Base-by-base conservation (phyloP, 345 rosid species). In the Isatis tinctoria region DNA sequence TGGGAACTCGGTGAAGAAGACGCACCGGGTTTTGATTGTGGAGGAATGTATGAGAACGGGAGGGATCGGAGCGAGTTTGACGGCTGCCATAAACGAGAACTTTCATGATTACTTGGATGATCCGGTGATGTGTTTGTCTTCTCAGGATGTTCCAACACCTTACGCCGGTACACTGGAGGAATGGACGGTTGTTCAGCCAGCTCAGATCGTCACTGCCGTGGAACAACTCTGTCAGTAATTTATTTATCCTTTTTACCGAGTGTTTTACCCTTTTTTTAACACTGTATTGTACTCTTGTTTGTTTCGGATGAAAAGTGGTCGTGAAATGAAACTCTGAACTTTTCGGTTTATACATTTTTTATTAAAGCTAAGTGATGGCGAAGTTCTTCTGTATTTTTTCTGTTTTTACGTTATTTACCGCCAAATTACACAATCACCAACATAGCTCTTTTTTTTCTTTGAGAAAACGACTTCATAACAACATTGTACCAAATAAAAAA, bases 11-110 rank as follows among this genome's bases (percentile, higher is more conserved):
- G 87, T 93, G 76, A 93, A 93, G 87, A 93, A 93, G 80, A 93
- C 98, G 0, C 96, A 89, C 57, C 79, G 91, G 1, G 97, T 91
- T n/a, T 74, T 93, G 80, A 91, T 89, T 3, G 98, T 93, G 65
- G 97, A 91, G 79, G 94, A 93, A 77, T 88, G 96, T 87, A 91
- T 91, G 97, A 82, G 97, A 78, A 91, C 95, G 0, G 97, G 97
- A 1, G 96, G 98, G 45, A 89, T 94, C 10, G 93, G 98, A 47
- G 96, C 98, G 32, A 94, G 96, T 76, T 81, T 94, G 80, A 90
- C 93, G 0, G 93, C 96, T 0, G 91, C 96, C 4, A 90, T 94
- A 75, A 89, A 74, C 2, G 93, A 94, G 80, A 91, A 94, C 74
- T 91, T 94, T 84, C 81, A 85, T 6, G 97, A 90, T 67, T 85